Evolutionary conservation across 1,284 basidiomycete genomes (phyloP).

Genomic region (Schizopora paradoxa): DNA sequence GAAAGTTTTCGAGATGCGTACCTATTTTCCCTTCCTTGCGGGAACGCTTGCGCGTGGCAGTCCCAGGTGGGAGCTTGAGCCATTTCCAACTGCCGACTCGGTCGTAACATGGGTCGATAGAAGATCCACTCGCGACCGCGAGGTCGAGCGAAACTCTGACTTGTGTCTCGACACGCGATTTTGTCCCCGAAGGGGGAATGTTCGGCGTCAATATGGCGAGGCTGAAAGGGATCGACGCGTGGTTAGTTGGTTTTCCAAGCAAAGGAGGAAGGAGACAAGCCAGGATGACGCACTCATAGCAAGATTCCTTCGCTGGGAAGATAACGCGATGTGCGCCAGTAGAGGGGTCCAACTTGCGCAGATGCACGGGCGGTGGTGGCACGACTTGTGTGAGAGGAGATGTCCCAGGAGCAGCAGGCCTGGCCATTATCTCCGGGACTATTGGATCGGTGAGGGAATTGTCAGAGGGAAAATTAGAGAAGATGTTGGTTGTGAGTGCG

Average conservation of each 20-base stretch:
- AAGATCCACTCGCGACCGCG: constrained; percentile 58
- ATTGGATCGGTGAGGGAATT: constrained; percentile 14
- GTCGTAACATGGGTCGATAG: constrained; percentile 59
- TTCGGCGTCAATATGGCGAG: constrained; percentile 78
- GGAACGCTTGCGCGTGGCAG: constrained; percentile 76
- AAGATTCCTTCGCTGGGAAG: constrained; percentile 64
- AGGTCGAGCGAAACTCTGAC: constrained; percentile 77
- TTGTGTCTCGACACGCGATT: constrained; percentile 92
- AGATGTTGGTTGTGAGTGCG: constrained; percentile 3
- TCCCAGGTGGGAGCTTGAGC: constrained; percentile 71
- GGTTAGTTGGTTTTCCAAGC: constrained; percentile 3
- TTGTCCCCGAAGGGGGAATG: constrained; percentile 81
- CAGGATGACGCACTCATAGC: constrained; percentile 54
- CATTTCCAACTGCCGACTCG: constrained; percentile 81
- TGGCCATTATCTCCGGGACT: constrained; percentile 26
- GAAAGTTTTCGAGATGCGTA: constrained; percentile 33
- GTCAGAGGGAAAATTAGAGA: constrained; percentile 19
- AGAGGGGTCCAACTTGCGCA: constrained; percentile 48
- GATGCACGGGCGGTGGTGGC: constrained; percentile 51
- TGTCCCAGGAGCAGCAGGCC: constrained; percentile 20
- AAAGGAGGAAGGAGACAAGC: constrained; percentile 12
- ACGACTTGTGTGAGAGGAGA: constrained; percentile 42
- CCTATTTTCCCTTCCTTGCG: constrained; percentile 85
- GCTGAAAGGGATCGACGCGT: constrained; percentile 31
- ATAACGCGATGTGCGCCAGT: constrained; percentile 51